phyloP scores from a whole-genome alignment of 495 filamentous ascomycete species.

The Cenococcum geophilum region DNA sequence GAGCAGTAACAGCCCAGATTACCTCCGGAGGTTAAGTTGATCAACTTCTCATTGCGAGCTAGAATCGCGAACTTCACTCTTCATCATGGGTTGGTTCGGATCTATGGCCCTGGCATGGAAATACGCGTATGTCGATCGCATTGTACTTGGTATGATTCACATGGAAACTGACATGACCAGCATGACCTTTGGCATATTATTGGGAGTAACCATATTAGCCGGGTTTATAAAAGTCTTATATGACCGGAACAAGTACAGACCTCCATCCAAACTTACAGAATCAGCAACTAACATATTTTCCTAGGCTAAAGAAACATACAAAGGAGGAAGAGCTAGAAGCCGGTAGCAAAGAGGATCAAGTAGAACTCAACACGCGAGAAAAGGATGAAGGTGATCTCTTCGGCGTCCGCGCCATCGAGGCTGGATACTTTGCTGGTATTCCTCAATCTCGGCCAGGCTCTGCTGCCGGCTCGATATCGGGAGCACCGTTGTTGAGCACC shows the following conservation, averaged over 20 bases:
- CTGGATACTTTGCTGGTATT: slow-evolving; percentile 43
- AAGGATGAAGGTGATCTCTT: slow-evolving; percentile 45
- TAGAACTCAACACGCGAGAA: slow-evolving; percentile 37
- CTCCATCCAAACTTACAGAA: neutral
- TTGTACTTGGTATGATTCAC: neutral
- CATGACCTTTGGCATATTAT: slow-evolving; percentile 28
- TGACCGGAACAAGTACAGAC: slow-evolving; percentile 36
- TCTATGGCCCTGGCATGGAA: slow-evolving; percentile 4
- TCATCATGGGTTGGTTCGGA: slow-evolving; percentile 7
- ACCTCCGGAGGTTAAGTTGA: neutral
- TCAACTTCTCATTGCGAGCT: neutral
- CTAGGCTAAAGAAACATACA: slow-evolving; percentile 28
- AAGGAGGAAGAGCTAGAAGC: slow-evolving; percentile 18
- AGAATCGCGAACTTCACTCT: neutral
- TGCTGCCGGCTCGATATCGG: slow-evolving; percentile 18
- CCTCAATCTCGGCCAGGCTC: slow-evolving; percentile 44
- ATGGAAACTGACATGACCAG: neutral
- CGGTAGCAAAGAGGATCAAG: slow-evolving; percentile 30
- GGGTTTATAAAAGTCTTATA: slow-evolving; percentile 33
- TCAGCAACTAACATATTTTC: slow-evolving; percentile 6
- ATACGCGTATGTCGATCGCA: slow-evolving; percentile 3
- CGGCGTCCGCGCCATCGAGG: slow-evolving; percentile 43
- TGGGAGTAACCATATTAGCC: slow-evolving; percentile 30
- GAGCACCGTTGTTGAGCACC: slow-evolving; percentile 18
- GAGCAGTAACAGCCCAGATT: too few relatives aligned